phyloP scores from a whole-genome alignment of 1,284 basidiomycete genomes.

The Boletus smithii region DNA sequence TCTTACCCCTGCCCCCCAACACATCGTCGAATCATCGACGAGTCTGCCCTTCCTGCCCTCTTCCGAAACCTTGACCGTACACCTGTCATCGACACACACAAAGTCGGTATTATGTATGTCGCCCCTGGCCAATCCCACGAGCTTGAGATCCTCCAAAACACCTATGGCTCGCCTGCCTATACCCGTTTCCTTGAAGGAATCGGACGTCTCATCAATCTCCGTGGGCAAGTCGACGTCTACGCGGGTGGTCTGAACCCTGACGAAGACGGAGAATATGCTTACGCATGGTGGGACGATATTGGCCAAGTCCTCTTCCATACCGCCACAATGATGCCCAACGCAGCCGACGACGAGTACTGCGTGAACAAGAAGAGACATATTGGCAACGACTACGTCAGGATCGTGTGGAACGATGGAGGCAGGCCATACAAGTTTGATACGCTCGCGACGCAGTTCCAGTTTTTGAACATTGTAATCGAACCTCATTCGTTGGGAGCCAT shows the following conservation, averaged over 20 bases:
- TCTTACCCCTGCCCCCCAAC: slow-evolving; percentile 58
- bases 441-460: slow-evolving; percentile 90
- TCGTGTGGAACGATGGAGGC: slow-evolving; percentile 97
- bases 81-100: slow-evolving; percentile 96
- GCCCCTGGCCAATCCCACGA: slow-evolving; percentile 88
- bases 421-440: slow-evolving; percentile 88
- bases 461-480: slow-evolving; percentile 96
- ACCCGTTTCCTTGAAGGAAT: slow-evolving; percentile 89
- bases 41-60: slow-evolving; percentile 49
- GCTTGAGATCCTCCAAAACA: slow-evolving; percentile 84
- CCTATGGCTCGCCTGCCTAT: slow-evolving; percentile 92
- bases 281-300: slow-evolving; percentile 99
- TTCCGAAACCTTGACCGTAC: slow-evolving; percentile 79
- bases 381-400: slow-evolving; percentile 92
- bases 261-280: slow-evolving; percentile 90
- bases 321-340: slow-evolving; percentile 94
- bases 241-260: slow-evolving; percentile 88
- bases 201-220: slow-evolving; percentile 86
- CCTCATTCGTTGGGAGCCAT: slow-evolving; percentile 86
- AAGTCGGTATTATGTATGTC: slow-evolving; percentile 95
- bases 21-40: slow-evolving; percentile 54
- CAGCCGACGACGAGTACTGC: slow-evolving; percentile 62
- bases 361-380: slow-evolving; percentile 90
- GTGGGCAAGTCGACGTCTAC: slow-evolving; percentile 91
- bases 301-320: slow-evolving; percentile 95